Base-by-base conservation (phyloP, 1,284 basidiomycete species). In the Chalciporus piperatoides region DNA sequence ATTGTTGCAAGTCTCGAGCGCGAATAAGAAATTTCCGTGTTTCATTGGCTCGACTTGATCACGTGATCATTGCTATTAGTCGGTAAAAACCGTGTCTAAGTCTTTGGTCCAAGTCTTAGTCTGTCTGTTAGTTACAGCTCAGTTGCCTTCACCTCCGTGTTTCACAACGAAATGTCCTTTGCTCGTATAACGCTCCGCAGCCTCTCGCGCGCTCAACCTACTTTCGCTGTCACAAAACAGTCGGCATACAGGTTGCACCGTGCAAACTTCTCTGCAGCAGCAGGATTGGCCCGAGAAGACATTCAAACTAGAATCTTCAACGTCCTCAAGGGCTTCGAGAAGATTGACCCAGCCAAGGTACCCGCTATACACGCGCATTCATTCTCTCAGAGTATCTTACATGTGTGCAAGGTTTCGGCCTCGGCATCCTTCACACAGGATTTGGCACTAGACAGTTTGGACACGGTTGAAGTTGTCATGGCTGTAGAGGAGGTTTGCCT, bases 401-500 rank as follows among this genome's bases (percentile, higher is more conserved):
- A 41, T 41, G 21, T 33, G 11, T 46, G 45, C 19, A 58, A 97
- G 96, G 77, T 99, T 61, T 75, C 83, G 14, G 57, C 82, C 25
- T 68, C 82, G 14, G 78, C 96, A 24, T 80, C 86, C 28, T 98
- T 99, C 73, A 77, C 86, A 51, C 75, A 80, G 44, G 94, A 99
- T 76, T 84, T 99, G 51, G 90, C 93, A 35, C 81, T 99, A 44
- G 97, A 99, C 76, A 97, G 94, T 63, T 77, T 99, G 65, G 97
- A 99, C 71, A 84, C 94, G 41, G 96, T 99, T 38, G 97, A 99
- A 72, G 95, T 98, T 38, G 92, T 99, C 63, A 98, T 99, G 95
- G 94, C 96, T 41, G 90, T 99, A 60, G 97, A 99, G 75, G 96
- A 99, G 85, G 96, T 92, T 68, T 39, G 74, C 36, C 10, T 41